Conservation (phyloP, 352 stramenopile species). For the Phytophthora citricola region DNA sequence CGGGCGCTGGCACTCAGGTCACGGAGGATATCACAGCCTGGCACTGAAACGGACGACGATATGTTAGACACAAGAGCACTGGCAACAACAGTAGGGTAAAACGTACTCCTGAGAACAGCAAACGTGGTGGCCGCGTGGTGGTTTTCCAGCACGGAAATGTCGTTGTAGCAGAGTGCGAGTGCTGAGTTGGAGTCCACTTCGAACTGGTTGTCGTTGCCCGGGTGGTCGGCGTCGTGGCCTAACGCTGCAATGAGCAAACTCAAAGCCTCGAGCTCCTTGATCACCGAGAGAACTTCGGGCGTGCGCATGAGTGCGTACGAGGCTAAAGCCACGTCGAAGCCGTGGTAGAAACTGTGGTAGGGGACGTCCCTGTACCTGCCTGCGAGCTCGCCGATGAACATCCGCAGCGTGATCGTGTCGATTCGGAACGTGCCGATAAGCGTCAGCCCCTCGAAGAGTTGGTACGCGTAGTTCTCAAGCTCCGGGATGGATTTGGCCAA, state of each 20-base stretch:
- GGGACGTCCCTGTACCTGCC: constrained; percentile 69
- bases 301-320: constrained; percentile 70
- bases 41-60: constrained; percentile 29
- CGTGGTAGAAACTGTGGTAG: constrained; percentile 91
- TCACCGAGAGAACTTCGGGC: constrained; percentile 57
- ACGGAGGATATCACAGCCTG: constrained; percentile 66
- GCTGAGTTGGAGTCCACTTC: constrained; percentile 81
- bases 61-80: constrained; percentile 12
- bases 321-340: constrained; percentile 76
- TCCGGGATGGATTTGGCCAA: constrained; percentile 64
- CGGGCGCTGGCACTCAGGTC: constrained; percentile 56
- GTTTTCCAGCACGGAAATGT: constrained; percentile 90
- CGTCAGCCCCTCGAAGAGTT: constrained; percentile 68
- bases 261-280: constrained; percentile 81
- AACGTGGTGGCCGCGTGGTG: constrained; percentile 88
- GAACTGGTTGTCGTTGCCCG: constrained; percentile 91
- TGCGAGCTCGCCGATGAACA: constrained; percentile 67
- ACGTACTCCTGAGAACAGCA: constrained; percentile 59
- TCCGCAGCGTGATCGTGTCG: constrained; percentile 44
- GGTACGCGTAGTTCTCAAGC: constrained; percentile 62
- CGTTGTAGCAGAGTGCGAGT: constrained; percentile 90
- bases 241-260: constrained; percentile 84
- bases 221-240: constrained; percentile 89
- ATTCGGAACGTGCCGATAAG: constrained; percentile 79
- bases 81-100: not conserved